Conservation (phyloP, 306 rosid genomes). For the Hippophae gyantsensis region DNA sequence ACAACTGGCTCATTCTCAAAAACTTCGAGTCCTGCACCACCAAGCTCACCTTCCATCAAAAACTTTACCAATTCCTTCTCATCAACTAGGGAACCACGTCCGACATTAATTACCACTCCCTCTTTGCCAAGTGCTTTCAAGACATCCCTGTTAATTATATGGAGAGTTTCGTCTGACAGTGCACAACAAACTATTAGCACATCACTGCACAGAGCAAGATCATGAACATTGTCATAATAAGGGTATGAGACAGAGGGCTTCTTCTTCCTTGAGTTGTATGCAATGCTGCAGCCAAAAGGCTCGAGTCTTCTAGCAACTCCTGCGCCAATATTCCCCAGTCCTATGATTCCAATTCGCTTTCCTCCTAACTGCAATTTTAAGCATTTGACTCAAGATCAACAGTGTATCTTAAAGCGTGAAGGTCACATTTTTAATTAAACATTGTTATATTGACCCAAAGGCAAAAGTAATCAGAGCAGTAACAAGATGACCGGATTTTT, state of each 20-base stretch:
- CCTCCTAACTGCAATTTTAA: constrained; percentile 12
- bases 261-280: constrained; percentile 14
- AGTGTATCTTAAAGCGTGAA: not conserved
- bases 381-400: not conserved
- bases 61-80: constrained; percentile 7
- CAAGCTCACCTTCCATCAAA: constrained; percentile 8
- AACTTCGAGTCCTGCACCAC: constrained; percentile 18
- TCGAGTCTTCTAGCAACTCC: constrained; percentile 15
- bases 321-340: constrained; percentile 13
- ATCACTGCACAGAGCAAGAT: constrained; percentile 7
- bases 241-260: constrained; percentile 10
- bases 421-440: not conserved
- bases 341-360: constrained; percentile 12
- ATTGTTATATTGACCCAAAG: too few relatives aligned
- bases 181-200: constrained; percentile 11
- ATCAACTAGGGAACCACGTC: constrained; percentile 12
- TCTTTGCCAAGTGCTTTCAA: constrained; percentile 11
- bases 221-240: constrained; percentile 4
- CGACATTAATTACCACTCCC: constrained; percentile 5
- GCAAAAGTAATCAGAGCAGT: too few relatives aligned
- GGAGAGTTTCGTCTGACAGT: constrained; percentile 3
- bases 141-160: constrained; percentile 13
- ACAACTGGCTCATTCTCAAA: constrained; percentile 17
- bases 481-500: too few relatives aligned
- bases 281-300: constrained; percentile 13